Percentiles rank a stretch among this genome's conserved stretches.
Evolutionary conservation across 257 asterid genomes (phyloP).

Genomic region (Hygrophila difformis): DNA sequence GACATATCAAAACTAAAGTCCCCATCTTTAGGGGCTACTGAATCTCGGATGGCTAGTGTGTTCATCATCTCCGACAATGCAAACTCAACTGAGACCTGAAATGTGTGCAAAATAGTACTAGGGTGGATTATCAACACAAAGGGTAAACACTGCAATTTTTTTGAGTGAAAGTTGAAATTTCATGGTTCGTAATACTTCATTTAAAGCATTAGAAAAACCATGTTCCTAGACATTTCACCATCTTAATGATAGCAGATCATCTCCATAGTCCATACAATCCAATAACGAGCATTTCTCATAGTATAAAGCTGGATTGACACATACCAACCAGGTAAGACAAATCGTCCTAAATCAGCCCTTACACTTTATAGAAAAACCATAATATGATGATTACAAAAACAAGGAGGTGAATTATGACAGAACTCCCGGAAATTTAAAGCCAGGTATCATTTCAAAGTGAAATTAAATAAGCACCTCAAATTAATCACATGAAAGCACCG

Average conservation of each 20-base stretch:
- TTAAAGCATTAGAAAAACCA: neutral
- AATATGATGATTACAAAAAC: too few relatives aligned
- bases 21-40: slow-evolving; percentile 70
- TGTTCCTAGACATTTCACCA: neutral
- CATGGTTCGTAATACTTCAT: neutral
- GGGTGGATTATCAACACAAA: too few relatives aligned
- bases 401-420: too few relatives aligned
- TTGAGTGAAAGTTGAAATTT: too few relatives aligned
- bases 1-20: slow-evolving; percentile 50
- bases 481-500: neutral
- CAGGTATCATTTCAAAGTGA: too few relatives aligned
- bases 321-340: too few relatives aligned
- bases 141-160: neutral
- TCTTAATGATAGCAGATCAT: neutral
- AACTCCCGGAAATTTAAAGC: too few relatives aligned
- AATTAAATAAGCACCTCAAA: neutral
- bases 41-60: slow-evolving; percentile 45
- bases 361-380: too few relatives aligned
- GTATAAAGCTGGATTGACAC: too few relatives aligned
- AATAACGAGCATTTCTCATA: too few relatives aligned
- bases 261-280: neutral
- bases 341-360: too few relatives aligned
- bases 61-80: slow-evolving; percentile 89
- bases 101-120: neutral
- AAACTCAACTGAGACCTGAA: slow-evolving; percentile 70